Evolutionary conservation across 805 yeast genomes (phyloP), one percentile per base, ranked within the genome.

Genomic region (Pichia membranifaciens): DNA sequence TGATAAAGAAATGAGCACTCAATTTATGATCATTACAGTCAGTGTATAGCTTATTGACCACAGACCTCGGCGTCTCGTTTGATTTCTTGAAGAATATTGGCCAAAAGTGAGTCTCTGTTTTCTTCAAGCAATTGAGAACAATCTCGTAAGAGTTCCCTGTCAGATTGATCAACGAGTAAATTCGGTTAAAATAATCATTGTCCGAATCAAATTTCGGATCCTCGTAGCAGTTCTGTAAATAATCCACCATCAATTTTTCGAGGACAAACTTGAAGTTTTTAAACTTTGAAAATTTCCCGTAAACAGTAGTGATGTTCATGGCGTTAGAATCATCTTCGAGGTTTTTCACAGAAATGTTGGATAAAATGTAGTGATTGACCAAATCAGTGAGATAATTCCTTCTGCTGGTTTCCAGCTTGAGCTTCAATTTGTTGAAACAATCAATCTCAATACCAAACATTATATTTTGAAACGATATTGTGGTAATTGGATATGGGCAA

Each of bases 81-180:
- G 73, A 58, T 21, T 68, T 62, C 3, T 58, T 52, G 55, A 78
- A 78, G 48, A 76, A 76, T n/a, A 58, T 59, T 4, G 61, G 44
- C 83, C 83, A 78, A 51, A 72, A 72, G 25, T 67, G 70, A 28
- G 71, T 69, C 58, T 78, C 83, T 21, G 77, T 75, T 49, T 78
- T 78, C 47, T 80, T 67, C 52, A 78, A 65, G 58, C 80, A 74
- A 50, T 74, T 76, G 40, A 77, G 66, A 45, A 70, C 72, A n/a
- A 78, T 69, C 4, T 65, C 57, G 46, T 62, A 61, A 29, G 58
- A 59, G 20, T 48, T 50, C 17, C 62, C 58, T 2, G 69, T 64
- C 59, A 66, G 57, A 9, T 52, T 51, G 17, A 68, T 67, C 46
- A 70, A 55, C 42, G 61, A 60, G 10, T 59, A 52, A 32, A 70